A percentile compares a stretch with the other conserved stretches of the same genome.
These are phyloP conservation scores for Colletotrichum eleusines DNA, from an alignment of 2,329 filamentous ascomycete genomes.

Conservation along the genomic window DNA sequence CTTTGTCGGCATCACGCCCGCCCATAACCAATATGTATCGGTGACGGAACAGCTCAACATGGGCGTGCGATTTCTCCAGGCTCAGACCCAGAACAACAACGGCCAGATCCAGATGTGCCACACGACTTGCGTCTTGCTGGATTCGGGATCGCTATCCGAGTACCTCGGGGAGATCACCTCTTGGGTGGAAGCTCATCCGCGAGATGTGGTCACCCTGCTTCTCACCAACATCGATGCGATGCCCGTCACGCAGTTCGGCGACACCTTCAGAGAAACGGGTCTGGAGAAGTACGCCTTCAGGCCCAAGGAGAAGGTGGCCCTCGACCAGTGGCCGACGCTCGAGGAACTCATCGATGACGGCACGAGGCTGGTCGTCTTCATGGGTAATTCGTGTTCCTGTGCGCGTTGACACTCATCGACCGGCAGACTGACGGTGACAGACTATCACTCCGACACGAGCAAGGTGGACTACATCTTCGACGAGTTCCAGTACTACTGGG, in stretches of 20 bases:
- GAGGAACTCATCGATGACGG: slow-evolving; percentile 71
- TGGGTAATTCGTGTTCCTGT: slow-evolving; percentile 61
- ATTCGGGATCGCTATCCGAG: slow-evolving; percentile 66
- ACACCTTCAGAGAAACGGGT: slow-evolving; percentile 66
- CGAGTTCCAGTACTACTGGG: slow-evolving; percentile 76
- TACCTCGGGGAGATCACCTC: slow-evolving; percentile 69
- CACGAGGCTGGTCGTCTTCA: slow-evolving; percentile 77
- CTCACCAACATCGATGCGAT: slow-evolving; percentile 73
- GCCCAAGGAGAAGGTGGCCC: slow-evolving; percentile 56
- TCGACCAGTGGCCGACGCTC: slow-evolving; percentile 76
- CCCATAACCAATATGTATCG: slow-evolving; percentile 71
- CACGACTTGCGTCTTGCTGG: slow-evolving; percentile 69
- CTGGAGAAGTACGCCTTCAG: slow-evolving; percentile 69
- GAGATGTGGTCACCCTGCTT: slow-evolving; percentile 73
- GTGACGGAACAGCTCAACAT: slow-evolving; percentile 69
- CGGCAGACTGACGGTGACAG: slow-evolving; percentile 53
- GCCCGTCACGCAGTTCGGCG: slow-evolving; percentile 65
- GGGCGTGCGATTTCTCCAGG: slow-evolving; percentile 74
- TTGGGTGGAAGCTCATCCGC: slow-evolving; percentile 69
- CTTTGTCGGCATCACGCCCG: slow-evolving; percentile 67
- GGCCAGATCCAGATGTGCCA: slow-evolving; percentile 72
- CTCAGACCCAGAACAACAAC: slow-evolving; percentile 69
- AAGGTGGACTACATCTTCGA: slow-evolving; percentile 72
- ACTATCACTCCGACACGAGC: slow-evolving; percentile 66
- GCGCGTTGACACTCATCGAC: neutral